phyloP scores from a whole-genome alignment of 2,329 filamentous ascomycete species.

The Aspergillus neotritici region DNA sequence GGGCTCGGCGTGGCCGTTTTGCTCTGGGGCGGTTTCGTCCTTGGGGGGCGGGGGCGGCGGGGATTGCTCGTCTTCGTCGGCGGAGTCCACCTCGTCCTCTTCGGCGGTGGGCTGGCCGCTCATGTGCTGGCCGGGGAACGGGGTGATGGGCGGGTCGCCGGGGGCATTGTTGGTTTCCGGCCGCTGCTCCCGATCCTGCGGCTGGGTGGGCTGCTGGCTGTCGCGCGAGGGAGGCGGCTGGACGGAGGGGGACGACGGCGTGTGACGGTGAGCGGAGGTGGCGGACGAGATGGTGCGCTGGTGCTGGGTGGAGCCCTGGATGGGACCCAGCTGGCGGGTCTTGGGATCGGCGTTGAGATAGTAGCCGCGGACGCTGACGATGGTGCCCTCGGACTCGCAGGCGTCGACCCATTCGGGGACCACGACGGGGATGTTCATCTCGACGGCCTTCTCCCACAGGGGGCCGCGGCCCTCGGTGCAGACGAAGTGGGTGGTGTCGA shows the following conservation, averaged over 20 bases:
- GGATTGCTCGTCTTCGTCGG: slow-evolving; percentile 22
- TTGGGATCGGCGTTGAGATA: slow-evolving; percentile 82
- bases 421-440: slow-evolving; percentile 97
- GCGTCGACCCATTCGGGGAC: slow-evolving; percentile 95
- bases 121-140: slow-evolving; percentile 28
- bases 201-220: slow-evolving; percentile 13
- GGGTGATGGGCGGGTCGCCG: slow-evolving; percentile 27
- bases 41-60: slow-evolving; percentile 24
- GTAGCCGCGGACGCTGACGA: slow-evolving; percentile 90
- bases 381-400: slow-evolving; percentile 88
- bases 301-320: slow-evolving; percentile 28
- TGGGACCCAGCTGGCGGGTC: slow-evolving; percentile 46
- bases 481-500: slow-evolving; percentile 97
- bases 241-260: slow-evolving; percentile 13
- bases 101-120: slow-evolving; percentile 25
- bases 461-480: slow-evolving; percentile 87
- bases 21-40: slow-evolving; percentile 9
- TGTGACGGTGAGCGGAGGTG: slow-evolving; percentile 14
- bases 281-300: slow-evolving; percentile 30
- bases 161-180: slow-evolving; percentile 19
- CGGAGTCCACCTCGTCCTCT: slow-evolving; percentile 19
- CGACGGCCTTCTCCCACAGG: slow-evolving; percentile 91
- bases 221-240: slow-evolving; percentile 12
- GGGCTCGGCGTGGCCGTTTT: slow-evolving; percentile 17
- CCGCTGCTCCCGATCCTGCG: slow-evolving; percentile 16